Conservation (phyloP, 1,284 basidiomycete genomes). For the Rhizopogon hawkerae region DNA sequence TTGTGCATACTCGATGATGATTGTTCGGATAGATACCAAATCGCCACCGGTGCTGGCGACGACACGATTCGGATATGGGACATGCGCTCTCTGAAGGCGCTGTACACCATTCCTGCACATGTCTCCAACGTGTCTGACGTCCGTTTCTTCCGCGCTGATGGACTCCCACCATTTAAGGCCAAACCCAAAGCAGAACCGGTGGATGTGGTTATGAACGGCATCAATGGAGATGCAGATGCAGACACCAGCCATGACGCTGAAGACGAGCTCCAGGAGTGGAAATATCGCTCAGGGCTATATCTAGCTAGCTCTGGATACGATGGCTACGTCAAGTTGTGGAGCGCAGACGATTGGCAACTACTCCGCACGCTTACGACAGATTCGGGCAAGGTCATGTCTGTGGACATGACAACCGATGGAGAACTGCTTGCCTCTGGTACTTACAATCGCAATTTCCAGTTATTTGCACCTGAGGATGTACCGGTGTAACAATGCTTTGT, state of each 20-base stretch:
- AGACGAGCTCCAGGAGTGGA: conserved; percentile 47
- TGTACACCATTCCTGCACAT: conserved; percentile 98
- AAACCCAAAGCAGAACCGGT: conserved; percentile 16
- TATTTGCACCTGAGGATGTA: conserved; percentile 68
- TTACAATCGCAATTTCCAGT: conserved; percentile 89
- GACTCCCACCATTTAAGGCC: conserved; percentile 24
- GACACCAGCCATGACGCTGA: conserved; percentile 28
- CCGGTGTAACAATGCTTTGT: conserved; percentile 19
- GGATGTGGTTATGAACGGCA: conserved; percentile 33
- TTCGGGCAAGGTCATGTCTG: conserved; percentile 96
- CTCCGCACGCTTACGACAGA: conserved; percentile 85
- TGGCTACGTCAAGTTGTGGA: conserved; percentile 93
- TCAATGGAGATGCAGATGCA: conserved; percentile 11
- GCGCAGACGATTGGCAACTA: conserved; percentile 96
- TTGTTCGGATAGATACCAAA: conserved; percentile 67
- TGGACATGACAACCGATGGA: conserved; percentile 80
- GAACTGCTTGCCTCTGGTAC: conserved; percentile 84
- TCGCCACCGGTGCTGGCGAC: conserved; percentile 94
- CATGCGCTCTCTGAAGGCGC: conserved; percentile 80
- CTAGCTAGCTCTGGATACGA: conserved; percentile 94
- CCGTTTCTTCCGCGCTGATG: conserved; percentile 76
- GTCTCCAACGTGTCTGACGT: conserved; percentile 91
- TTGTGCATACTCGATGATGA: conserved; percentile 9
- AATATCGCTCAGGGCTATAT: conserved; percentile 80
- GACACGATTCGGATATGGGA: conserved; percentile 99